A percentile compares a stretch with the other conserved stretches of the same genome.
phyloP scores from a whole-genome alignment of 345 rosid species.

The Garcia nutans region DNA sequence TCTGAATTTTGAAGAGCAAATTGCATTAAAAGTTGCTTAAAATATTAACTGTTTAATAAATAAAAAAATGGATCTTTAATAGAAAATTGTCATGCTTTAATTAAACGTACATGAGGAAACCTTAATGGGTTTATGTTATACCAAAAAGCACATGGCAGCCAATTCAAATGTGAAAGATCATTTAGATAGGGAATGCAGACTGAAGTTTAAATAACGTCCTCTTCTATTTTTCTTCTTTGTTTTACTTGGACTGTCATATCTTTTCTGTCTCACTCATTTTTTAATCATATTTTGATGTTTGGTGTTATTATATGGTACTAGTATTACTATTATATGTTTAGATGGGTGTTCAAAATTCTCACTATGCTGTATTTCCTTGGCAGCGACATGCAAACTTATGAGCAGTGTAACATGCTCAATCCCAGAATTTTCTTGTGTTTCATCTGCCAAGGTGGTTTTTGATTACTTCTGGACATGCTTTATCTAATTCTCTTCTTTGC shows the following conservation, averaged over 20 bases:
- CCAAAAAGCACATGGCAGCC: neutral
- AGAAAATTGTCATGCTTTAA: neutral
- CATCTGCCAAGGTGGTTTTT: constrained; percentile 78
- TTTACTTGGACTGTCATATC: neutral
- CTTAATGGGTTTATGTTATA: neutral
- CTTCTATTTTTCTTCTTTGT: neutral
- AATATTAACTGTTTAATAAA: neutral
- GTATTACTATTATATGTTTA: neutral
- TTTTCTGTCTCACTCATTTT: neutral
- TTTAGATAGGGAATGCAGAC: neutral
- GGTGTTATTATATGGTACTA: neutral
- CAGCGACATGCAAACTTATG: constrained; percentile 91
- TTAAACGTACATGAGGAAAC: neutral
- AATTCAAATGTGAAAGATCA: neutral
- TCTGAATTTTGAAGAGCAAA: neutral
- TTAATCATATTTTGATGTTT: neutral
- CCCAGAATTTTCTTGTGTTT: constrained; percentile 87
- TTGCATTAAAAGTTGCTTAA: neutral
- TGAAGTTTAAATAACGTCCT: neutral
- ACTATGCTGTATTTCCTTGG: constrained; percentile 13
- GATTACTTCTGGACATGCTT: constrained; percentile 11
- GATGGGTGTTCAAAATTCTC: neutral
- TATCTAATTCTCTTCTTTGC: neutral
- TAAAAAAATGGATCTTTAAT: neutral
- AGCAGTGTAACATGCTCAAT: constrained; percentile 69